Evolutionary conservation across 306 rosid genomes (phyloP).

Genomic region (Cucumis hystrix): DNA sequence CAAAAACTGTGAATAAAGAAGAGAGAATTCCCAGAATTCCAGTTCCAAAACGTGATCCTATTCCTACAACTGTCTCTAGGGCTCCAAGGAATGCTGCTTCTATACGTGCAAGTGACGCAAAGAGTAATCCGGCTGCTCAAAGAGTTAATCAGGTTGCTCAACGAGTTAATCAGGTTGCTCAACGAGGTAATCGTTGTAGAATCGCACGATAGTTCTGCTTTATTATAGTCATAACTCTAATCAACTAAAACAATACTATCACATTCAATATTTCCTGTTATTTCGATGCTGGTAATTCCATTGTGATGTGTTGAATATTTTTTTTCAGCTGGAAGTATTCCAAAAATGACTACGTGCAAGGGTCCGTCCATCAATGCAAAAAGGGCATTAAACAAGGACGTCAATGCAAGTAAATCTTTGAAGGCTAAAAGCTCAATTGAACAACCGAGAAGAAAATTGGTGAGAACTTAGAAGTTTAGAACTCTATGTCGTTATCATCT

Average conservation of each 20-base stretch:
- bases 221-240: background rate
- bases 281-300: background rate
- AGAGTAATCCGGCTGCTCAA: constrained; percentile 43
- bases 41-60: constrained; percentile 29
- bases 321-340: constrained; percentile 19
- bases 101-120: constrained; percentile 22
- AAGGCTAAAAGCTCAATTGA: constrained; percentile 27
- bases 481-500: constrained; percentile 8
- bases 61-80: constrained; percentile 15
- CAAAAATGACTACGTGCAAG: constrained; percentile 21
- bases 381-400: constrained; percentile 20
- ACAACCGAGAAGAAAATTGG: constrained; percentile 44
- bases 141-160: constrained; percentile 36
- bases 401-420: constrained; percentile 23
- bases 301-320: constrained; percentile 3
- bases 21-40: constrained; percentile 31
- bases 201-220: background rate
- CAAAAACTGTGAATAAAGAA: constrained; percentile 32
- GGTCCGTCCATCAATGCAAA: constrained; percentile 16
- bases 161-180: constrained; percentile 39
- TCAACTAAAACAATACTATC: background rate
- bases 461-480: constrained; percentile 28
- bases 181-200: constrained; percentile 22
- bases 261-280: background rate
- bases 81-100: constrained; percentile 28